Base-by-base conservation (phyloP, 306 rosid species). In the Lathyrus tuberosus region DNA sequence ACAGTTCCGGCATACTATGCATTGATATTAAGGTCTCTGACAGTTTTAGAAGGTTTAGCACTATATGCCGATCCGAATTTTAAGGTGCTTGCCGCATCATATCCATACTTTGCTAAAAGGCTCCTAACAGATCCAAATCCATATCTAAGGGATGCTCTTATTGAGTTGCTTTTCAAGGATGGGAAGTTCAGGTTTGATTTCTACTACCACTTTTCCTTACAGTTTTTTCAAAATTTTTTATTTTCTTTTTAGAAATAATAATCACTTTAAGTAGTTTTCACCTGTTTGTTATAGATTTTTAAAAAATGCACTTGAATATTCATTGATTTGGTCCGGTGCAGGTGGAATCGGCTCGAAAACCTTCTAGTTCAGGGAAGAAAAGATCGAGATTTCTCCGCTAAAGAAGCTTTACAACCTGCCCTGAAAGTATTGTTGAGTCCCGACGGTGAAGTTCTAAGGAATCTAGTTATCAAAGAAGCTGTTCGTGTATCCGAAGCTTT, bases 1-100 rank as follows among this genome's bases (percentile, higher is more conserved):
- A 84, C 96, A 93, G 97, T 93, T 53, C 98, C 97, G 5, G 92
- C 96, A 47, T 93, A 93, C 83, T 93, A 93, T 47, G 98, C 98
- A 42, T 85, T 93, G 72, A 90, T 93, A 74, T 73, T 93, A 81
- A 88, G 98, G 80, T 88, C 98, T 42, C 97, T 93, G 67, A 90
- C 97, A 22, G 96, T 93, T 69, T 85, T 93, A 65, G 97, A 93
- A 87, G 98, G 98, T 49, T 80, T 93, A 70, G 97, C 98, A 15
- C 89, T 93, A 65, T 79, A 90, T 72, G 94, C 97, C 24, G 98
- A 93, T 88, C 98, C 98, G 14, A 85, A 93, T 84, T 93, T 90
- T 81, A 93, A 90, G 96, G 91, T 90, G 76, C 90, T 93, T 47
- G 98, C 98, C 44, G 98, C 98, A 59, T 93, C 98, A 18, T 93